A percentile compares a stretch with the other conserved stretches of the same genome.
Evolutionary conservation across 352 stramenopile species (phyloP).

Genomic region (Pythium utonaiense): DNA sequence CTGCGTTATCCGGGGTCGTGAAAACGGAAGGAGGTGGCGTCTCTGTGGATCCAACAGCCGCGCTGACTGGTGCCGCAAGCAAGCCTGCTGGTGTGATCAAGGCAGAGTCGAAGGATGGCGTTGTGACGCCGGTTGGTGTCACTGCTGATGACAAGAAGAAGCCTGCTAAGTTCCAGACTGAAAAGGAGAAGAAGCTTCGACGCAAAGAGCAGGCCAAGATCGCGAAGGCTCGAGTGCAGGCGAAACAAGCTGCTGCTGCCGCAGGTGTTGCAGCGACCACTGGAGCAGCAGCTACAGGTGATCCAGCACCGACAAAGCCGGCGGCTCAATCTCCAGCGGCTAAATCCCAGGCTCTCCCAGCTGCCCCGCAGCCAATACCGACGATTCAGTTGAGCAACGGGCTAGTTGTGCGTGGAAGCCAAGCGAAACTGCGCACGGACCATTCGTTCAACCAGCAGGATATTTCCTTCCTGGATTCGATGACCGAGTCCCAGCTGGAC

Average conservation of each 20-base stretch:
- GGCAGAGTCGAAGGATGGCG: constrained; percentile 14
- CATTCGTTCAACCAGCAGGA: constrained; percentile 75
- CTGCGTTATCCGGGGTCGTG: neutral
- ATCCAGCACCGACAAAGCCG: neutral
- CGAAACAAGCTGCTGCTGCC: constrained; percentile 52
- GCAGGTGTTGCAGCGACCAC: neutral
- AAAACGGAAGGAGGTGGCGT: constrained; percentile 13
- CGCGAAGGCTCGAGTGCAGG: constrained; percentile 67
- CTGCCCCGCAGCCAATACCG: constrained; percentile 5
- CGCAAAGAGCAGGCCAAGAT: constrained; percentile 82
- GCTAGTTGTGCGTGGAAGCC: constrained; percentile 67
- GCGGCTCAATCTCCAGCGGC: neutral
- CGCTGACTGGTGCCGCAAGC: neutral
- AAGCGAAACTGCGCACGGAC: constrained; percentile 52
- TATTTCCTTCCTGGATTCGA: constrained; percentile 86
- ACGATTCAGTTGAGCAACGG: constrained; percentile 47
- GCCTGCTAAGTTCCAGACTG: constrained; percentile 65
- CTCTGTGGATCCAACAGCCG: constrained; percentile 3
- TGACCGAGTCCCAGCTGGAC: constrained; percentile 82
- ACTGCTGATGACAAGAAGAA: constrained; percentile 58
- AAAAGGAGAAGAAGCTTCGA: constrained; percentile 86
- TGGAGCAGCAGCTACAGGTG: neutral
- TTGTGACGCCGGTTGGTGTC: neutral
- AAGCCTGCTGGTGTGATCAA: constrained; percentile 16
- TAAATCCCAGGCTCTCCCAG: constrained; percentile 14